phyloP scores from a whole-genome alignment of 495 filamentous ascomycete genomes.

The Aspergillus wentii region DNA sequence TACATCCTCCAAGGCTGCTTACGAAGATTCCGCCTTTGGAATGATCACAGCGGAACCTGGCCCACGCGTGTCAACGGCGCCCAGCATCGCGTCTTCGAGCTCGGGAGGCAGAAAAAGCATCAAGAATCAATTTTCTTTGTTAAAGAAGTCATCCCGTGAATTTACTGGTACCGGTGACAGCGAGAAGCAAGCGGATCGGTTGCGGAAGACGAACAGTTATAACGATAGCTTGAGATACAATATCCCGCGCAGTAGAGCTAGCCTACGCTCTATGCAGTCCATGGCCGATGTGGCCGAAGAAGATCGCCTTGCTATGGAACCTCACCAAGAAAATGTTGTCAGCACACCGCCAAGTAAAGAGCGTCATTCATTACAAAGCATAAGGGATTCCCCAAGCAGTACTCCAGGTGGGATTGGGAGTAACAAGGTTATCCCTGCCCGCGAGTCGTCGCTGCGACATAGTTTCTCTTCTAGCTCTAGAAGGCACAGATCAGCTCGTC shows the following conservation, averaged over 20 bases:
- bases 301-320: constrained; percentile 18
- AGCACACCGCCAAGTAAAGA: constrained; percentile 26
- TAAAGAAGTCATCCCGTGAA: constrained; percentile 36
- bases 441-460: constrained; percentile 66
- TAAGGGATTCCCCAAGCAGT: constrained; percentile 21
- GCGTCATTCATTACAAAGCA: constrained; percentile 18
- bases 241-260: constrained; percentile 32
- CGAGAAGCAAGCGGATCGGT: constrained; percentile 26
- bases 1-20: constrained; percentile 26
- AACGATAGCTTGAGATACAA: constrained; percentile 34
- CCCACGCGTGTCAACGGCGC: constrained; percentile 30
- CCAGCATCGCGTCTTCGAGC: constrained; percentile 37
- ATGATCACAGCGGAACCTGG: constrained; percentile 39
- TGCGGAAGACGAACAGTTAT: constrained; percentile 32
- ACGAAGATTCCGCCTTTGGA: constrained; percentile 36
- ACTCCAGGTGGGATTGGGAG: constrained; percentile 43
- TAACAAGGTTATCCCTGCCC: constrained; percentile 54
- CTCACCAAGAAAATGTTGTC: constrained; percentile 12
- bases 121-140: constrained; percentile 25
- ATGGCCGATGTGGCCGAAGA: constrained; percentile 44
- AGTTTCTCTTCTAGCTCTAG: constrained; percentile 34
- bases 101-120: constrained; percentile 35
- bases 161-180: constrained; percentile 26
- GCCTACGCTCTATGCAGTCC: constrained; percentile 39
- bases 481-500: constrained; percentile 29